Base-by-base conservation (phyloP, 2,329 filamentous ascomycete genomes). In the Scortechinia acanthostroma region DNA sequence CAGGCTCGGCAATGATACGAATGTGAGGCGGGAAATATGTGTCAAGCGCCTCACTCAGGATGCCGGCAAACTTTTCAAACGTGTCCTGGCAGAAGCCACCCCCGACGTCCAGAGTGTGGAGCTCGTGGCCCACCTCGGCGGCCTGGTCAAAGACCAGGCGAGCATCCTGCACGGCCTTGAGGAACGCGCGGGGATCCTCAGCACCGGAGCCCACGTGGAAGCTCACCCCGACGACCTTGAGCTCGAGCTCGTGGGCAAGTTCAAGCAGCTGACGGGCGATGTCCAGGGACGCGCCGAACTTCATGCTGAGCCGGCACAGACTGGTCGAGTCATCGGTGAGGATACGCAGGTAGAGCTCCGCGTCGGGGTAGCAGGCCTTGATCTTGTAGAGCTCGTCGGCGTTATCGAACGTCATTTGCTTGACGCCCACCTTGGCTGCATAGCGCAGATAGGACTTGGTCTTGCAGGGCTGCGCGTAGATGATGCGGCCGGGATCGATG, bases 361-460 rank as follows among this genome's bases (percentile, higher is more conserved):
- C 93, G 42, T 80, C 81, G 2, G 93, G 91, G 60, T 79, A 96
- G 55, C 93, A 79, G 65, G 89, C 86, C 66, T 94, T 93, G 65
- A 95, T 91, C 77, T 98, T 98, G 79, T 91, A 89, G 44, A 98
- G 79, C 75, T 98, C 93, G 64, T 98, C 93, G 62, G 86, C 81
- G 57, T 98, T 98, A 77, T 98, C 93, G 61, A 98, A 97, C 2
- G 93, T 98, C 91, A 98, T 97, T 74, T 95, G 88, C 71, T 87
- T 91, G 62, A 98, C 93, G 54, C 86, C 86, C 53, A 83, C 74
- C 60, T 81, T 77, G 58, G 86, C 82, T 52, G 94, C 93, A 59
- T 91, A 95, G 60, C 91, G 89, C 50, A 98, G 77, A 65, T 96
- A 97, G 42, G 91, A 96, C 71, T 93, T 95, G 58, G 93, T 98